Conservation (phyloP, 441 rosid genomes). For the Gossypium gossypioides region DNA sequence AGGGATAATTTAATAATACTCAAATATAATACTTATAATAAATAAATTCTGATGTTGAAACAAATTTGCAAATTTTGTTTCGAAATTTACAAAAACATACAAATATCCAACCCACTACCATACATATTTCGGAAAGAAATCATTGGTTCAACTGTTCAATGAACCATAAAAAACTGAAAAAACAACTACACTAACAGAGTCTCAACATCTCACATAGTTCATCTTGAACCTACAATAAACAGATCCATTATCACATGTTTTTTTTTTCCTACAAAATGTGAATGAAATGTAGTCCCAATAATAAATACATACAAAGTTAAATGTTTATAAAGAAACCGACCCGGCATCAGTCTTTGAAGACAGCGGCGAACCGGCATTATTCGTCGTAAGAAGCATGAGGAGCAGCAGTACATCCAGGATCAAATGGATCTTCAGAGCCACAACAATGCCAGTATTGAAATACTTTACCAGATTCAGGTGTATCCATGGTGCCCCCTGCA, state of each 20-base stretch:
- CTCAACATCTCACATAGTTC: neutral
- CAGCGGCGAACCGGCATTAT: slow-evolving; percentile 17
- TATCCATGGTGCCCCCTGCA: slow-evolving; percentile 68
- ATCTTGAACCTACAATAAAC: neutral
- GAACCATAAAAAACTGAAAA: too few species aligned
- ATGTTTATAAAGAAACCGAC: neutral
- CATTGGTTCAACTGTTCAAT: too few species aligned
- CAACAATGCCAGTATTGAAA: slow-evolving; percentile 91
- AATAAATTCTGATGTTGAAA: too few species aligned
- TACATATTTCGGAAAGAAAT: too few species aligned
- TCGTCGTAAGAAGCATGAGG: slow-evolving; percentile 80
- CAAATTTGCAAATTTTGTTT: too few species aligned
- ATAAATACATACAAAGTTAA: neutral
- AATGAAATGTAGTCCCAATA: neutral
- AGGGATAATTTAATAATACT: too few species aligned
- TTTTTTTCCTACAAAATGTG: neutral
- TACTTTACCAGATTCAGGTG: slow-evolving; percentile 65
- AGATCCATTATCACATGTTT: neutral
- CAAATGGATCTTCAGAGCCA: slow-evolving; percentile 82
- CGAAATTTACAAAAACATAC: too few species aligned
- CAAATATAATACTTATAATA: too few species aligned
- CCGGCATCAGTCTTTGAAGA: neutral
- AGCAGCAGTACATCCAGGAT: slow-evolving; percentile 78
- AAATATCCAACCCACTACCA: too few species aligned
- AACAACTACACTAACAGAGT: neutral